Base-by-base conservation (phyloP, 1,284 basidiomycete species). In the Trametes polyzona region DNA sequence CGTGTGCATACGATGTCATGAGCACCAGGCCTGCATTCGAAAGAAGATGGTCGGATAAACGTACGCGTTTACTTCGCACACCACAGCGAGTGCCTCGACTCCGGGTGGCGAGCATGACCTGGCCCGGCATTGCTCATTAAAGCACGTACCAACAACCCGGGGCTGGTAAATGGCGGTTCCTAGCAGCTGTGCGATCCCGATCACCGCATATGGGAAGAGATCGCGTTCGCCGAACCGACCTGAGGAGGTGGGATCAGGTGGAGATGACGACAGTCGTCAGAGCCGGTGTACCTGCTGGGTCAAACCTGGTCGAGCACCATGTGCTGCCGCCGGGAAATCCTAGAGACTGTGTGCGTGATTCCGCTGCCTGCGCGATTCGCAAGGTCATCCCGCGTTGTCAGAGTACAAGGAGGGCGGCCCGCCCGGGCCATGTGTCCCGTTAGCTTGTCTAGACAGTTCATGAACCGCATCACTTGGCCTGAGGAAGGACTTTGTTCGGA, bases 1-100 rank as follows among this genome's bases (percentile, higher is more conserved):
- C 43, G 27, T 8, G 44, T 54, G 37, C 23, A 41, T 19, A 37
- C 27, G 40, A 48, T 33, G 44, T 53, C 52, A 52, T 55, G 52
- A 59, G 39, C 47, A 35, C 14, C 21, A 19, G 21, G 14, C 11
- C 17, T 5, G 36, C 33, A 9, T 47, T 32, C 24, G 35, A 44
- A 35, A 49, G 39, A 40, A 43, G n/a, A 32, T 5, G 39, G 3
- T 26, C 61, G 58, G 61, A 55, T 43, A 58, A 63, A 59, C 57
- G 36, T 36, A 49, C 58, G 61, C 58, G 6, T 29, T 49, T 54
- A 57, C 46, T 47, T 59, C 61, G 61, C 61, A 24, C 36, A 21
- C 48, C 16, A n/a, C n/a, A 26, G 27, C 19, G 23, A 24, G 27
- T 19, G 33, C 44, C 17, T 32, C 53, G 40, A 41, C 33, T 27